These are phyloP conservation scores for Huntiella savannae DNA, from an alignment of 2,329 filamentous ascomycete genomes.

Conservation along the genomic window DNA sequence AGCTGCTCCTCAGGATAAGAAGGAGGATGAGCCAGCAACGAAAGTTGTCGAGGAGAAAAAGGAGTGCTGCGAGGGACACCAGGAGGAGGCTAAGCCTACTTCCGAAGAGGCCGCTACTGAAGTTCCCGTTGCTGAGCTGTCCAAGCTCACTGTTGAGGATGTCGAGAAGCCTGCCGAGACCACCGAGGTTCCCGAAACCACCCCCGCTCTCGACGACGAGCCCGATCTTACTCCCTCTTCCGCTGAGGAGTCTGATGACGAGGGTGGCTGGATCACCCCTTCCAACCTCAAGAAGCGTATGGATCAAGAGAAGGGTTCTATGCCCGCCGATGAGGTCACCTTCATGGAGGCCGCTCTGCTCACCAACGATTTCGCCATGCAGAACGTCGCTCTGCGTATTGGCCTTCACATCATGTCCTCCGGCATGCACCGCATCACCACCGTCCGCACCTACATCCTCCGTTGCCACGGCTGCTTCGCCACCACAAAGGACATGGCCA, in stretches of 20 bases:
- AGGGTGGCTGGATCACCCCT: slow-evolving; percentile 76
- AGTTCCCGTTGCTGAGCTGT: not conserved
- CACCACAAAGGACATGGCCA: slow-evolving; percentile 62
- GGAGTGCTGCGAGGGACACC: not conserved
- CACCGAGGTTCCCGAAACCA: slow-evolving; percentile 1
- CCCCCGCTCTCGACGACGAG: not conserved
- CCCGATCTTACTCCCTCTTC: slow-evolving; percentile 13
- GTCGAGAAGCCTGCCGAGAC: not conserved
- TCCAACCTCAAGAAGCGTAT: slow-evolving; percentile 77
- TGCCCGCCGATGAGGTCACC: slow-evolving; percentile 22
- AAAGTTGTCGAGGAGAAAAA: not conserved
- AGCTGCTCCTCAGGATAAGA: slow-evolving; percentile 11
- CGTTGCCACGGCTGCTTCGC: slow-evolving; percentile 89
- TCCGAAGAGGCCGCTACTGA: not conserved
- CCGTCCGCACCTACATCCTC: slow-evolving; percentile 73
- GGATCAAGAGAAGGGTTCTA: slow-evolving; percentile 37
- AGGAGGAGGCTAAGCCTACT: not conserved
- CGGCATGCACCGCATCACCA: slow-evolving; percentile 58
- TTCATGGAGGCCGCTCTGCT: slow-evolving; percentile 76
- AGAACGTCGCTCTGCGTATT: slow-evolving; percentile 88
- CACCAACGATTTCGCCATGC: slow-evolving; percentile 93
- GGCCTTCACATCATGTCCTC: slow-evolving; percentile 79
- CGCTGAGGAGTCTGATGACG: slow-evolving; percentile 17
- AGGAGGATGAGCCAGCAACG: slow-evolving; percentile 13
- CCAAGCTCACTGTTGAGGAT: not conserved